phyloP scores from a whole-genome alignment of 2,329 filamentous ascomycete genomes.

The Emergomyces orientalis region DNA sequence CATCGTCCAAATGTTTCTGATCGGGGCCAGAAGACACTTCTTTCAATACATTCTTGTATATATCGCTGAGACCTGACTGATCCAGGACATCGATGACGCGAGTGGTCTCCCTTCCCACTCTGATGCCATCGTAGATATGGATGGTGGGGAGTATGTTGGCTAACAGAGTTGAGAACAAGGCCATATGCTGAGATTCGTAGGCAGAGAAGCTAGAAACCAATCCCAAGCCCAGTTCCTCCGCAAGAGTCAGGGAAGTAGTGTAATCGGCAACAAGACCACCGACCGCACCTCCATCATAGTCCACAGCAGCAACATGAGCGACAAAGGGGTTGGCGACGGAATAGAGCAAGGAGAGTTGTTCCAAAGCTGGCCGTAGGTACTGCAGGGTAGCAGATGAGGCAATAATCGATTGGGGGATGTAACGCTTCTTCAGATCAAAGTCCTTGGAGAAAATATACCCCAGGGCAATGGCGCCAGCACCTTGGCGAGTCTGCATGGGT shows the following conservation, averaged over 20 bases:
- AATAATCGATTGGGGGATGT: conserved; percentile 83
- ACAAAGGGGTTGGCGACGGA: conserved; percentile 87
- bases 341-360: conserved; percentile 87
- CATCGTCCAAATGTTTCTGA: conserved; percentile 60
- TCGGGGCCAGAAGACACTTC: conserved; percentile 53
- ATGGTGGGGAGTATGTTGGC: conserved; percentile 71
- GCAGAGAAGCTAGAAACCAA: conserved; percentile 76
- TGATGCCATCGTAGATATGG: conserved; percentile 81
- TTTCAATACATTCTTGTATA: conserved; percentile 58
- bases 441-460: conserved; percentile 98
- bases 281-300: conserved; percentile 59
- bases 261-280: conserved; percentile 81
- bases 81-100: conserved; percentile 74
- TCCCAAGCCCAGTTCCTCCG: conserved; percentile 82
- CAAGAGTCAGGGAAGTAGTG: conserved; percentile 63
- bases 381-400: conserved; percentile 75
- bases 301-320: conserved; percentile 81
- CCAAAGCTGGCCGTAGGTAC: conserved; percentile 71
- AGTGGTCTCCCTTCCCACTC: conserved; percentile 70
- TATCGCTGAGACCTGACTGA: conserved; percentile 57
- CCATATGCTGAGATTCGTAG: conserved; percentile 92
- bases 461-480: conserved; percentile 81
- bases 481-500: conserved; percentile 74
- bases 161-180: conserved; percentile 73
- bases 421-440: conserved; percentile 82